Percentiles rank a stretch among this genome's conserved stretches.
phyloP scores from a whole-genome alignment of 139 green algal genomes.

The Chlamydomonas applanata region DNA sequence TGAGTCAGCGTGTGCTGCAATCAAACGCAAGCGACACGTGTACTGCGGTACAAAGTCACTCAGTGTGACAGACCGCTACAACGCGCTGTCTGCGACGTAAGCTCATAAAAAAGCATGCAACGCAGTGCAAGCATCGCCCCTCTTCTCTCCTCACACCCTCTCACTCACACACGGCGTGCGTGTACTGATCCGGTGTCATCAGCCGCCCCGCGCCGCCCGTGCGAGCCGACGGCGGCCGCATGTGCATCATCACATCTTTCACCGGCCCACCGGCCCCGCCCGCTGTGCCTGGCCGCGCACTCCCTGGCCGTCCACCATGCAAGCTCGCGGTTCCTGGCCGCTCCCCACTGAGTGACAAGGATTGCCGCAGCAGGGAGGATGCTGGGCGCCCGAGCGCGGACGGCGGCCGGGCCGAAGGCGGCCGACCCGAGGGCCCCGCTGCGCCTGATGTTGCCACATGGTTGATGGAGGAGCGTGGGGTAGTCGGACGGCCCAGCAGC shows the following conservation, averaged over 20 bases:
- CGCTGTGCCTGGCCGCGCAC: neutral
- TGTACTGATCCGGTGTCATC: slow-evolving; percentile 35
- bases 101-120: no score
- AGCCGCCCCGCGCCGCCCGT: slow-evolving; percentile 23
- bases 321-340: no score
- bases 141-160: neutral
- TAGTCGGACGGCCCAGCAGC: slow-evolving; percentile 1
- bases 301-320: neutral
- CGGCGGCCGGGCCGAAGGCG: neutral
- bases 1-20: no score
- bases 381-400: neutral
- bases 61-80: no score
- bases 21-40: no score
- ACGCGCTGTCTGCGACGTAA: no score
- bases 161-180: slow-evolving; percentile 26
- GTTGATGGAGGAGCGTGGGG: neutral
- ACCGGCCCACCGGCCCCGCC: neutral
- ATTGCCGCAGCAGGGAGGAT: neutral
- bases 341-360: neutral
- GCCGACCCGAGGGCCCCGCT: no score
- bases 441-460: no score
- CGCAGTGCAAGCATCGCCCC: neutral
- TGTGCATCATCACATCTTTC: slow-evolving; percentile 32
- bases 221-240: slow-evolving; percentile 15
- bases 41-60: no score